Evolutionary conservation across 2,329 filamentous ascomycete genomes (phyloP).

Genomic region (Hymenoscyphus albidus): DNA sequence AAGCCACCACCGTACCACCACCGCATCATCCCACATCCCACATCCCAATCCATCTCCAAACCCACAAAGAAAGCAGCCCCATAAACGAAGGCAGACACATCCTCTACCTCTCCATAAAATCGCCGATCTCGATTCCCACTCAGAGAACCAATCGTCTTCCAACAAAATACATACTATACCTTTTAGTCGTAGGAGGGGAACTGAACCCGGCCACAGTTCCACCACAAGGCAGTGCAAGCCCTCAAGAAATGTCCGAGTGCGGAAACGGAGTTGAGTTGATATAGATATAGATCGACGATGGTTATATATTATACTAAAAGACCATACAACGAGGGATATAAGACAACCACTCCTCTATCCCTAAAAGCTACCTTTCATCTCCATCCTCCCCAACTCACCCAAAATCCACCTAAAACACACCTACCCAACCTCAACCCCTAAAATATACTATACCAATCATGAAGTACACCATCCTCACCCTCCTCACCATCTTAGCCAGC

Average conservation of each 20-base stretch:
- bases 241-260: not conserved
- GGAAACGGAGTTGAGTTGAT: not conserved
- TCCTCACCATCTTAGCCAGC: not conserved
- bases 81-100: not conserved
- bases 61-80: not conserved
- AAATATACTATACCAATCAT: not conserved
- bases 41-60: too few species aligned
- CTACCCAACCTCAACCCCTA: not conserved
- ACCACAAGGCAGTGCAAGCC: not conserved
- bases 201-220: not conserved
- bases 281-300: not conserved
- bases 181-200: not conserved
- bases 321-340: too few species aligned
- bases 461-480: constrained; percentile 2
- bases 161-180: not conserved
- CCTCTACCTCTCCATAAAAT: not conserved
- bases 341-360: too few species aligned
- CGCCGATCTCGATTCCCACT: not conserved
- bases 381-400: not conserved
- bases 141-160: not conserved
- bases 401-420: not conserved
- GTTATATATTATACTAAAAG: too few species aligned
- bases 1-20: too few species aligned
- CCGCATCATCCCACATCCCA: too few species aligned
- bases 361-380: too few species aligned